Base-by-base conservation (phyloP, 805 yeast genomes). In the Candida jianshihensis region DNA sequence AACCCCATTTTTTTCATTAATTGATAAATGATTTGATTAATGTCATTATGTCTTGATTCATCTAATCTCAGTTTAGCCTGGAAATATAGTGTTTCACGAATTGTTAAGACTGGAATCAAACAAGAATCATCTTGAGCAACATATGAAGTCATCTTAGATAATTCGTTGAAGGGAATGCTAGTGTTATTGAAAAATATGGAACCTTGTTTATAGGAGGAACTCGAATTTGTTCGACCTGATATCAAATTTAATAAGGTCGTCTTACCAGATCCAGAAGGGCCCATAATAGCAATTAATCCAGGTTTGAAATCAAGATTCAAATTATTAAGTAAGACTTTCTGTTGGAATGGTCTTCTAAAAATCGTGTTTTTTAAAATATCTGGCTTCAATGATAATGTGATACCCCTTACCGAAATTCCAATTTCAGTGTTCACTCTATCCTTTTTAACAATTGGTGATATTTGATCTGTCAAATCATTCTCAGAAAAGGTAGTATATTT, bases 91-190 rank as follows among this genome's bases (percentile, higher is more conserved):
- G 95, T 84, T 57, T 86, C 96, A 34, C 78, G 56, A 2, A 87
- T 95, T 0, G 95, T 85, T 37, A 86, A 61, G 7, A 77, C 66
- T 1, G 90, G 73, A 28, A 84, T 60, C 36, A 86, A 61, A 26
- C 83, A 78, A 42, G 76, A 79, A 52, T 86, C 95, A 45, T 81
- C 85, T 51, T 86, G 96, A 6, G 84, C 73, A 16, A 86, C 95
- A 57, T 81, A 86, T 0, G 90, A 84, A 70, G 19, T 75, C 47
- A 24, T 67, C 59, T 33, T 62, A 47, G 33, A 71, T 47, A 47
- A 64, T 51, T 15, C 33, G 4, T 53, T 39, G 13, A 49, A 48
- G 2, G 66, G 54, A 8, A 72, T 61, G 14, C 41, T 36, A n/a
- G 52, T 48, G 31, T 50, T 63, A 43, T 75, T 73, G 36, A 78